Evolutionary conservation across 1,139 yeast species (phyloP).

Genomic region (Blastobotrys indianensis): DNA sequence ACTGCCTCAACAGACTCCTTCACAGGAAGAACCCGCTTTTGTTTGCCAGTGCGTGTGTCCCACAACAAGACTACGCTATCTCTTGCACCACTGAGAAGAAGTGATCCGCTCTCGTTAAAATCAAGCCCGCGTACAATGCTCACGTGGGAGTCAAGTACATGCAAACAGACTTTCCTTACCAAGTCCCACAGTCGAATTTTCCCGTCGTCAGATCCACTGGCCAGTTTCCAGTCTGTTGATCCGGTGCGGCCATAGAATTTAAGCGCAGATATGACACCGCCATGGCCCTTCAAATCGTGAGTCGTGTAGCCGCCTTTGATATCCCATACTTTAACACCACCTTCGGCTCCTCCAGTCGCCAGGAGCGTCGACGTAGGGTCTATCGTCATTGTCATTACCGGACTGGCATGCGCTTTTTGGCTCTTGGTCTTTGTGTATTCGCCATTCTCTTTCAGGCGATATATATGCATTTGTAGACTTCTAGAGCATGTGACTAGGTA

Average conservation of each 20-base stretch:
- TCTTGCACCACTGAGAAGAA: slow-evolving; percentile 79
- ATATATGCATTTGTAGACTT: slow-evolving; percentile 73
- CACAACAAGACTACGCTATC: slow-evolving; percentile 72
- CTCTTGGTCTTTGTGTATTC: slow-evolving; percentile 28
- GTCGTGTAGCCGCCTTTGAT: slow-evolving; percentile 82
- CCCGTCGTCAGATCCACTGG: slow-evolving; percentile 79
- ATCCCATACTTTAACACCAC: slow-evolving; percentile 88
- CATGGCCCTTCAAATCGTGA: slow-evolving; percentile 90
- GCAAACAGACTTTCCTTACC: slow-evolving; percentile 65
- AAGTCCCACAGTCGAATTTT: slow-evolving; percentile 85
- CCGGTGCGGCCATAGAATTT: slow-evolving; percentile 57
- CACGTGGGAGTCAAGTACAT: slow-evolving; percentile 63
- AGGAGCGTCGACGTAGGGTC: slow-evolving; percentile 80
- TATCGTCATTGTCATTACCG: slow-evolving; percentile 69
- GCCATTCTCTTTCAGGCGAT: slow-evolving; percentile 35
- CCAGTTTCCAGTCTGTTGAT: slow-evolving; percentile 67
- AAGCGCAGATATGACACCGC: slow-evolving; percentile 80
- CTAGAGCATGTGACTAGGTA: slow-evolving; percentile 71
- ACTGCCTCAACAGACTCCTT: slow-evolving; percentile 76
- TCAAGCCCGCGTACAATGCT: slow-evolving; percentile 85
- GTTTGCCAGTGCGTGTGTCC: slow-evolving; percentile 49
- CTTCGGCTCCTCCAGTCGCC: slow-evolving; percentile 95
- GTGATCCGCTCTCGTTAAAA: slow-evolving; percentile 47
- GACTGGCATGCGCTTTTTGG: slow-evolving; percentile 54
- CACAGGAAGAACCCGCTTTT: slow-evolving; percentile 63